Conservation (phyloP, 2,329 filamentous ascomycete species). For the Exophiala aquamarina region DNA sequence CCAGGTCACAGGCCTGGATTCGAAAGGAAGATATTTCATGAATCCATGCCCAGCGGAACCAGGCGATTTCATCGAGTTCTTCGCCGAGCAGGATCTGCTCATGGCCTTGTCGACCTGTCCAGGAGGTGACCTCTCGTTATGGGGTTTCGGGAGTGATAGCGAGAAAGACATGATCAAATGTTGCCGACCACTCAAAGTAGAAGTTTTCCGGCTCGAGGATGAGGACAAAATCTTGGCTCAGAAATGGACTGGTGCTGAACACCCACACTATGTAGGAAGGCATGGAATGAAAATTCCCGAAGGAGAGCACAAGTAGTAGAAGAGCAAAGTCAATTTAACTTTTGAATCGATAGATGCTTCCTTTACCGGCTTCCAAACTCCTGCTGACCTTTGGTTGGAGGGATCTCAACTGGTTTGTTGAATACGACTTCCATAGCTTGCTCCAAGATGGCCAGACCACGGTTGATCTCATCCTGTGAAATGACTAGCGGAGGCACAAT, state of each 20-base stretch:
- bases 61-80: slow-evolving; percentile 67
- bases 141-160: slow-evolving; percentile 65
- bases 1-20: slow-evolving; percentile 76
- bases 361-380: slow-evolving; percentile 37
- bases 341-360: not conserved
- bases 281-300: slow-evolving; percentile 62
- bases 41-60: slow-evolving; percentile 47
- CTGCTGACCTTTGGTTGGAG: slow-evolving; percentile 44
- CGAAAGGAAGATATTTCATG: slow-evolving; percentile 74
- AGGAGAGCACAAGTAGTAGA: slow-evolving; percentile 28
- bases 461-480: slow-evolving; percentile 74
- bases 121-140: slow-evolving; percentile 76
- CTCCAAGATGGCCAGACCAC: slow-evolving; percentile 74
- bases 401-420: slow-evolving; percentile 37
- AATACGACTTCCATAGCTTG: slow-evolving; percentile 62
- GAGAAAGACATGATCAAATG: slow-evolving; percentile 69
- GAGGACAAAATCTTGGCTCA: slow-evolving; percentile 42
- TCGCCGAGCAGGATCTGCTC: slow-evolving; percentile 75
- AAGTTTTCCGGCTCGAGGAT: slow-evolving; percentile 66
- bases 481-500: slow-evolving; percentile 89
- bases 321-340: too few relatives aligned
- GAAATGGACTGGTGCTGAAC: slow-evolving; percentile 63
- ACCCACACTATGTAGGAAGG: slow-evolving; percentile 62
- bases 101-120: slow-evolving; percentile 68
- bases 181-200: slow-evolving; percentile 71